Percentiles rank a stretch among this genome's conserved stretches.
Conservation (phyloP, 1,284 basidiomycete genomes). For the Mycena sp. region DNA sequence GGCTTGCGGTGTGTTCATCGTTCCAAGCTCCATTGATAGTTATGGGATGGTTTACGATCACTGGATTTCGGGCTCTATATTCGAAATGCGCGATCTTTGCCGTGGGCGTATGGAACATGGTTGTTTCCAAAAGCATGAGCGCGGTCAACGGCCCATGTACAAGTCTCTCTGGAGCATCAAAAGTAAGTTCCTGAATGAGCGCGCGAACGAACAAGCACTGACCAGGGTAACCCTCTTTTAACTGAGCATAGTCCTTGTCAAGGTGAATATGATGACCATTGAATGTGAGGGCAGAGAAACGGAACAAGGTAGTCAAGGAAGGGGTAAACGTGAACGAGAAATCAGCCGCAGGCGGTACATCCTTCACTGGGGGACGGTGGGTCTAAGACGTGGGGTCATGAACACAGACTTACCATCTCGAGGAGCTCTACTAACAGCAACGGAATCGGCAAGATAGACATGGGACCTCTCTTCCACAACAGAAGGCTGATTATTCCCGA, state of each 20-base stretch:
- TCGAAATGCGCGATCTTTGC: slow-evolving; percentile 62
- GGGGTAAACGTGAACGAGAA: slow-evolving; percentile 76
- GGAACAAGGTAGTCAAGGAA: slow-evolving; percentile 77
- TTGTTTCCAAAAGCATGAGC: slow-evolving; percentile 76
- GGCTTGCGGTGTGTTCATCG: slow-evolving; percentile 44
- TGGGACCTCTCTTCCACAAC: slow-evolving; percentile 77
- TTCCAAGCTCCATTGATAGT: slow-evolving; percentile 62
- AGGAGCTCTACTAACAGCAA: slow-evolving; percentile 6
- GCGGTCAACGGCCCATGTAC: slow-evolving; percentile 87
- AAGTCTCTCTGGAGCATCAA: slow-evolving; percentile 64
- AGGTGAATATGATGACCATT: slow-evolving; percentile 81
- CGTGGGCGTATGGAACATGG: slow-evolving; percentile 56
- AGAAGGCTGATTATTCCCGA: slow-evolving; percentile 53
- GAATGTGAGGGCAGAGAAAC: slow-evolving; percentile 87
- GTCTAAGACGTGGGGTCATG: not conserved
- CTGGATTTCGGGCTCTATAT: slow-evolving; percentile 80
- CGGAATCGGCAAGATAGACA: slow-evolving; percentile 65
- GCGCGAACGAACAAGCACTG: slow-evolving; percentile 27
- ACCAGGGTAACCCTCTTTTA: slow-evolving; percentile 81
- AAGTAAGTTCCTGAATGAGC: not conserved
- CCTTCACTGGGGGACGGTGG: slow-evolving; percentile 50
- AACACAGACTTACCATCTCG: slow-evolving; percentile 12
- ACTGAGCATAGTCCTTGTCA: slow-evolving; percentile 73
- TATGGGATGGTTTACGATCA: slow-evolving; percentile 69
- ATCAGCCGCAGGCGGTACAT: slow-evolving; percentile 57